phyloP scores from a whole-genome alignment of 257 asterid species.

The Nicotiana tomentosiformis region DNA sequence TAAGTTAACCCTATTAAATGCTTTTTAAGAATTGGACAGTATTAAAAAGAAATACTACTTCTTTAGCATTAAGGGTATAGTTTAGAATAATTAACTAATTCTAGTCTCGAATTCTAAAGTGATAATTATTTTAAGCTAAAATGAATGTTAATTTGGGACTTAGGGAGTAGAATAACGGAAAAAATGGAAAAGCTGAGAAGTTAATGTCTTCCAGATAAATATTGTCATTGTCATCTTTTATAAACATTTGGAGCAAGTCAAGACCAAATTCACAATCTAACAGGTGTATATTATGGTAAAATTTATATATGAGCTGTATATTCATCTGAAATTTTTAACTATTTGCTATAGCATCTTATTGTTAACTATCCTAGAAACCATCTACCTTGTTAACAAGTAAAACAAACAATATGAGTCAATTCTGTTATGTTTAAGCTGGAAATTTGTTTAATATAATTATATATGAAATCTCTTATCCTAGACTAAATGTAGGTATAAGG shows the following conservation, averaged over 20 bases:
- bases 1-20: too few species aligned
- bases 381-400: background rate
- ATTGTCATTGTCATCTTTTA: background rate
- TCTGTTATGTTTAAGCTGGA: background rate
- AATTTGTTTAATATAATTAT: background rate
- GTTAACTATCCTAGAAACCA: background rate
- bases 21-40: too few species aligned
- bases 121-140: too few species aligned
- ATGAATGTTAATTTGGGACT: too few species aligned
- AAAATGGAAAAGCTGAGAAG: background rate
- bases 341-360: background rate
- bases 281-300: background rate
- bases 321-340: background rate
- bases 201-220: background rate
- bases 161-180: too few species aligned
- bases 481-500: background rate
- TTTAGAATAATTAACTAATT: too few species aligned
- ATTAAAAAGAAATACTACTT: too few species aligned
- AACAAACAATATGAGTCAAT: background rate
- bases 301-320: background rate
- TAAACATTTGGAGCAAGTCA: background rate
- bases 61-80: too few species aligned
- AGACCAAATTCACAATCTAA: background rate
- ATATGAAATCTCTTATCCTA: background rate
- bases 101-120: too few species aligned